Evolutionary conservation across 306 rosid species (phyloP).

Genomic region (Betula pendula): DNA sequence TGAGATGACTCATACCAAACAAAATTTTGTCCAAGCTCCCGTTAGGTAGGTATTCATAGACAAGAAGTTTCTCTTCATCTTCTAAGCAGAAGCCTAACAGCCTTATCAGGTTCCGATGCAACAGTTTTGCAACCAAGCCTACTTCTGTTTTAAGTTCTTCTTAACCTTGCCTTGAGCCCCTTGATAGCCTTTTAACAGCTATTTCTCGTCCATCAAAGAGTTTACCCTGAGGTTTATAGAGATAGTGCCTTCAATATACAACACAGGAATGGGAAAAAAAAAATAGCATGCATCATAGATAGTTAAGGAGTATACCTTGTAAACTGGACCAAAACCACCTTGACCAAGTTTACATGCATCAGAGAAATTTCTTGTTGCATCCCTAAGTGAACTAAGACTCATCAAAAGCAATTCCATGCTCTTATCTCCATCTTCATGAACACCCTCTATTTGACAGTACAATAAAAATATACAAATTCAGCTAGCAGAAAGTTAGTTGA

Average conservation of each 20-base stretch:
- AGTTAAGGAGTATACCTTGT: not conserved
- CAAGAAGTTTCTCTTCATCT: constrained; percentile 36
- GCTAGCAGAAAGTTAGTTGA: not conserved
- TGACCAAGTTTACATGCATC: constrained; percentile 29
- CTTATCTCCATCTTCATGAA: constrained; percentile 10
- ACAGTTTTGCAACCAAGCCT: constrained; percentile 25
- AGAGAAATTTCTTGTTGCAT: constrained; percentile 36
- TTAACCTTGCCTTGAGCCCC: constrained; percentile 26
- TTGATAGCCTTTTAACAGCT: constrained; percentile 32
- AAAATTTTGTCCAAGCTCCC: constrained; percentile 35
- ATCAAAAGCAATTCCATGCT: constrained; percentile 8
- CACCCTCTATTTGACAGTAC: not conserved
- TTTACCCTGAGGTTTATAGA: constrained; percentile 17
- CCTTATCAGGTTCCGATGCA: constrained; percentile 28
- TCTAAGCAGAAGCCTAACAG: constrained; percentile 36
- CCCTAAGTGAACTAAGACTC: constrained; percentile 18
- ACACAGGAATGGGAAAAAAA: not conserved
- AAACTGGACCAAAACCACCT: constrained; percentile 37
- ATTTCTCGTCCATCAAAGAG: constrained; percentile 18
- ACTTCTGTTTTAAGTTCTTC: constrained; percentile 33
- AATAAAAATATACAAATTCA: not conserved
- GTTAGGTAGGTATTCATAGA: constrained; percentile 34
- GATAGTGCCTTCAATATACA: not conserved
- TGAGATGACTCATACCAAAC: constrained; percentile 17
- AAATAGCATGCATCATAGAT: not conserved